Conservation (phyloP, 208 protist genomes). For the Entamoeba invadens region DNA sequence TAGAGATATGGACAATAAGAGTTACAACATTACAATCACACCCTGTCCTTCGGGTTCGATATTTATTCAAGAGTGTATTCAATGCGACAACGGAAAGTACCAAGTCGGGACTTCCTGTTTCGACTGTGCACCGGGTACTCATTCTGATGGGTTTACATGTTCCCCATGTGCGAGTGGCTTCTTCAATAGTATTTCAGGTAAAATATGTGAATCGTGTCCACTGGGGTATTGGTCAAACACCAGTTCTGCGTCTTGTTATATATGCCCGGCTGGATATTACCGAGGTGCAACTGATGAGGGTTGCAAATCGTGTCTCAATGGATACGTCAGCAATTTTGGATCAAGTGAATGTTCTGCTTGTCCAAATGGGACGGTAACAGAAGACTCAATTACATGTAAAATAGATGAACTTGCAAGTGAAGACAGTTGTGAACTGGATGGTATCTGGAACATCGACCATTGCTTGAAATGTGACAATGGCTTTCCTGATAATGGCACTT, state of each 20-base stretch:
- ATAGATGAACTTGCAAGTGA: no score
- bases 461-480: background rate
- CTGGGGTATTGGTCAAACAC: background rate
- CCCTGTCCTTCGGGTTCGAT: background rate
- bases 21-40: background rate
- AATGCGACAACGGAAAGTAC: background rate
- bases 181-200: background rate
- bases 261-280: background rate
- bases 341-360: background rate
- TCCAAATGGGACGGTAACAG: background rate
- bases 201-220: background rate
- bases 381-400: background rate
- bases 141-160: background rate
- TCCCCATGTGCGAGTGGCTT: background rate
- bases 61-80: background rate
- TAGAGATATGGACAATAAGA: background rate
- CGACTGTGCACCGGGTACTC: background rate
- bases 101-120: background rate
- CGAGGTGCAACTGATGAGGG: background rate
- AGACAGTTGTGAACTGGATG: no score
- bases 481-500: background rate
- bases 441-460: background rate
- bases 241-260: background rate
- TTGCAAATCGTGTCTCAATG: background rate
- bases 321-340: background rate